Conservation (phyloP, 2,329 filamentous ascomycete species). For the Fusarium oligoseptatum region DNA sequence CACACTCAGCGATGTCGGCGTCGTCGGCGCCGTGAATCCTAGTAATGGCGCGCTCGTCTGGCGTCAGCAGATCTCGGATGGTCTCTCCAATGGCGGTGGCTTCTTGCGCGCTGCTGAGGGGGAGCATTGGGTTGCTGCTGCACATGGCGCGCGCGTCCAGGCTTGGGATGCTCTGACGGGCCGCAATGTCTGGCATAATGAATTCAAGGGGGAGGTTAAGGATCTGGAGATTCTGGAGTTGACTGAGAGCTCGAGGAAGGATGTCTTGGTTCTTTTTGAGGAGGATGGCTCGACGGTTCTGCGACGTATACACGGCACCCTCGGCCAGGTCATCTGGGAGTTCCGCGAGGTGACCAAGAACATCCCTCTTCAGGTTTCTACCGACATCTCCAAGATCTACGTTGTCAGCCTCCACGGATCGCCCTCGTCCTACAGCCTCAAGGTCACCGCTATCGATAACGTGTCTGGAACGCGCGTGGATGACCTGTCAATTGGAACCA, state of each 20-base stretch:
- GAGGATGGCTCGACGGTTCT: constrained; percentile 70
- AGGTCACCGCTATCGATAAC: constrained; percentile 79
- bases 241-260: constrained; percentile 73
- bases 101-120: constrained; percentile 81
- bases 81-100: constrained; percentile 61
- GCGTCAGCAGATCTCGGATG: constrained; percentile 79
- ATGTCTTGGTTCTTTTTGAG: constrained; percentile 78
- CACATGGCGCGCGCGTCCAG: constrained; percentile 76
- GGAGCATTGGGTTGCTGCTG: constrained; percentile 82
- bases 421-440: constrained; percentile 80
- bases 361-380: constrained; percentile 79
- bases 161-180: constrained; percentile 89
- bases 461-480: constrained; percentile 79
- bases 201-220: constrained; percentile 69
- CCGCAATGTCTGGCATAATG: constrained; percentile 79
- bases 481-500: constrained; percentile 79
- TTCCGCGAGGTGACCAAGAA: constrained; percentile 77
- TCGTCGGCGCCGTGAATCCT: constrained; percentile 91
- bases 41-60: constrained; percentile 87
- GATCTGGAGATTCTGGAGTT: constrained; percentile 85
- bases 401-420: constrained; percentile 81
- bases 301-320: constrained; percentile 78
- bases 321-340: constrained; percentile 84
- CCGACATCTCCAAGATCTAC: constrained; percentile 78
- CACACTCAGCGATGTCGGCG: constrained; percentile 85